Conservation (phyloP, 140 eudicot species). For the Erigeron philadelphicus region DNA sequence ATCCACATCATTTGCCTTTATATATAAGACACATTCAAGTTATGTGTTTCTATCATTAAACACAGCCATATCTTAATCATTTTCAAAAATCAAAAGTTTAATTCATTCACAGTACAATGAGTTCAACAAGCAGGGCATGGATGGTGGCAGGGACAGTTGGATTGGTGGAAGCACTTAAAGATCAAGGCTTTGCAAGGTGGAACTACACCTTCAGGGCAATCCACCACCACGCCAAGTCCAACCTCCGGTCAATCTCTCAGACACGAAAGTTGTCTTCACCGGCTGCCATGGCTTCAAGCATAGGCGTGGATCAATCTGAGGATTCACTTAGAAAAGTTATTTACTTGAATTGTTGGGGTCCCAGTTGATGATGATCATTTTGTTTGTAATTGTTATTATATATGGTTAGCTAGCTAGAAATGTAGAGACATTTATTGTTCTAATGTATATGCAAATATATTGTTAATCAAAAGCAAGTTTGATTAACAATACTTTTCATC, state of each 20-base stretch:
- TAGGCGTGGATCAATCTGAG: slow-evolving; percentile 27
- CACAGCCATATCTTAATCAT: too few species aligned
- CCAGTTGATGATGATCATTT: slow-evolving; percentile 21
- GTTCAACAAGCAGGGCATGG: slow-evolving; percentile 41
- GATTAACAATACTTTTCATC: too few species aligned
- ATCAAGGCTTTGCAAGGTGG: slow-evolving; percentile 55
- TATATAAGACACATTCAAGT: too few species aligned
- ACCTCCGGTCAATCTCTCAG: slow-evolving; percentile 34
- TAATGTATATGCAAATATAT: background rate
- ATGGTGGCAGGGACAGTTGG: slow-evolving; percentile 49
- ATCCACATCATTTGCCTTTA: too few species aligned
- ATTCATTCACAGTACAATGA: slow-evolving; percentile 8
- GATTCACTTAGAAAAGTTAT: slow-evolving; percentile 45
- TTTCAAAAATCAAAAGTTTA: too few species aligned
- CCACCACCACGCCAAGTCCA: slow-evolving; percentile 50
- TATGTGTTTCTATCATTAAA: too few species aligned
- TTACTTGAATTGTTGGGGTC: slow-evolving; percentile 54
- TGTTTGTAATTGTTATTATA: too few species aligned
- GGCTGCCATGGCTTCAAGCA: slow-evolving; percentile 19
- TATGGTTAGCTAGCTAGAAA: background rate
- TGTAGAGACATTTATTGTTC: too few species aligned
- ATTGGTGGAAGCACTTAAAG: slow-evolving; percentile 46
- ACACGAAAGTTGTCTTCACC: slow-evolving; percentile 32
- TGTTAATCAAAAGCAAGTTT: too few species aligned
- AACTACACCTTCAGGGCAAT: slow-evolving; percentile 39